phyloP scores from a whole-genome alignment of 2,329 filamentous ascomycete species.

The Nigrospora sphaerica region DNA sequence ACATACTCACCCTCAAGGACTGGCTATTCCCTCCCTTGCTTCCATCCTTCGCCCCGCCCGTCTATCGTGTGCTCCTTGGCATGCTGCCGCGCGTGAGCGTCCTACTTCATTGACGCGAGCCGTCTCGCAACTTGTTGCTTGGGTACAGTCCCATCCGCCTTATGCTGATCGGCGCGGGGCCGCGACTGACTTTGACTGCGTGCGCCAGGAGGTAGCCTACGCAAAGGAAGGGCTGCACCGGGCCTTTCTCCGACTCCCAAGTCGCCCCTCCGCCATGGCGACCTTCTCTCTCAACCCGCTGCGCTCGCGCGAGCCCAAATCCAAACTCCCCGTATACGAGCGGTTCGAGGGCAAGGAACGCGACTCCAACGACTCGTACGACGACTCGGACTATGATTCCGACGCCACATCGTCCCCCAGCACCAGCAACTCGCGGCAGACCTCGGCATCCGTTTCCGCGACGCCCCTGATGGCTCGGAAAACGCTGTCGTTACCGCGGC shows the following conservation, averaged over 20 bases:
- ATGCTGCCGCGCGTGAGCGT: not conserved
- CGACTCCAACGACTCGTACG: conserved; percentile 42
- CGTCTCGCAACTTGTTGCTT: not conserved
- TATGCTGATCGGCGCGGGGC: conserved; percentile 33
- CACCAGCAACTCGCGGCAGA: conserved; percentile 47
- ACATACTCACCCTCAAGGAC: too few species aligned
- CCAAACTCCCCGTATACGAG: conserved; percentile 44
- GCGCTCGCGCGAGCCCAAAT: conserved; percentile 36
- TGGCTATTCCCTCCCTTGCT: too few species aligned
- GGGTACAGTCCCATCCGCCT: conserved; percentile 6
- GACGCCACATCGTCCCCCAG: conserved; percentile 35
- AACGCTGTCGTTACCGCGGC: conserved; percentile 20
- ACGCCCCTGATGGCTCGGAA: conserved; percentile 37
- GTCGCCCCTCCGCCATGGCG: conserved; percentile 32
- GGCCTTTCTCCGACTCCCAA: not conserved
- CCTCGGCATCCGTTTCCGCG: conserved; percentile 33
- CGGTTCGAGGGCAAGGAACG: conserved; percentile 39
- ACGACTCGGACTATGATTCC: conserved; percentile 28
- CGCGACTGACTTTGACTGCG: conserved; percentile 49
- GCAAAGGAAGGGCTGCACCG: conserved; percentile 32
- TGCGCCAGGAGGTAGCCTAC: conserved; percentile 37
- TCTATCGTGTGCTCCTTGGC: not conserved
- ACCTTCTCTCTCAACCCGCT: conserved; percentile 37
- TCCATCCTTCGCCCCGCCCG: not conserved
- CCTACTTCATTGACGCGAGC: too few species aligned